Evolutionary conservation across 1,139 yeast species (phyloP).

Genomic region (Debaryomyces psychrophilus): DNA sequence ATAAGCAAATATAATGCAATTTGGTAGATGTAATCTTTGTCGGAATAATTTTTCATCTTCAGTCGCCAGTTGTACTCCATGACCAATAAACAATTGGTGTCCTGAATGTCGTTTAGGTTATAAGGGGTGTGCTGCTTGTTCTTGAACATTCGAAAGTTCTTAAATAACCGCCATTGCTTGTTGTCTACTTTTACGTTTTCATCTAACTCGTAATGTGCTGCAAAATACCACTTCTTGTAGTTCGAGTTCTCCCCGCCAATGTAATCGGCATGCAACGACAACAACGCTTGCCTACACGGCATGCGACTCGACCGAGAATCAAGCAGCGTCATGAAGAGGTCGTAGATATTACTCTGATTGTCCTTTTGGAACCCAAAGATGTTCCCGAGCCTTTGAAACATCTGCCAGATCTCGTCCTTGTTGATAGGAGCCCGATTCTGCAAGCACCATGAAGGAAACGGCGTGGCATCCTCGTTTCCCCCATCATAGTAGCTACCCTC

Average conservation of each 20-base stretch:
- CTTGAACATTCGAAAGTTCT: slow-evolving; percentile 13
- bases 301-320: slow-evolving; percentile 47
- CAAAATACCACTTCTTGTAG: slow-evolving; percentile 46
- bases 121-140: slow-evolving; percentile 14
- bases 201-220: slow-evolving; percentile 32
- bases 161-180: slow-evolving; percentile 18
- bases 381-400: slow-evolving; percentile 25
- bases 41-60: slow-evolving; percentile 22
- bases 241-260: slow-evolving; percentile 46
- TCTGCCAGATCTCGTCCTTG: slow-evolving; percentile 22
- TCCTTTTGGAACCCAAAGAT: slow-evolving; percentile 42
- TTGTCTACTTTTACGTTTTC: slow-evolving; percentile 15
- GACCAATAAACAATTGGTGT: slow-evolving; percentile 20
- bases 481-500: neutral
- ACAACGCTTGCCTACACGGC: slow-evolving; percentile 36
- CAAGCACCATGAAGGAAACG: slow-evolving; percentile 39
- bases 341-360: slow-evolving; percentile 39
- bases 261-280: slow-evolving; percentile 44
- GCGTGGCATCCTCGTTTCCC: neutral
- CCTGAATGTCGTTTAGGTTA: slow-evolving; percentile 19
- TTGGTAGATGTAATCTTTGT: slow-evolving; percentile 31
- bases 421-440: slow-evolving; percentile 34
- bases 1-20: slow-evolving; percentile 39
- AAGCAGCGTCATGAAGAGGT: slow-evolving; percentile 41
- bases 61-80: slow-evolving; percentile 29